Conservation (phyloP, 1,139 yeast species). For the Lodderomyces elongisporus region DNA sequence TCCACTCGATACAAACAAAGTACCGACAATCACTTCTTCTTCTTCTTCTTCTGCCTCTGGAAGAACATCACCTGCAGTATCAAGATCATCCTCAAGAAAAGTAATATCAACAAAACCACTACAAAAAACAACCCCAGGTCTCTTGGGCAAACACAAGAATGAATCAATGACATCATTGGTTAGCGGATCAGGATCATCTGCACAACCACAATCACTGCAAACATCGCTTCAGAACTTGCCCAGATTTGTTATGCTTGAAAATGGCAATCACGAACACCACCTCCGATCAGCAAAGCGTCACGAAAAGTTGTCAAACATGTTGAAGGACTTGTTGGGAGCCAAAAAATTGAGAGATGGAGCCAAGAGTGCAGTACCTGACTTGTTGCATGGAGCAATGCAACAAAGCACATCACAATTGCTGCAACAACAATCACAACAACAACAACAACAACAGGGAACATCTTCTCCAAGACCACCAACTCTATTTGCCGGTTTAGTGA, state of each 20-base stretch:
- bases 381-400: constrained; percentile 18
- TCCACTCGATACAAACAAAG: neutral
- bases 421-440: constrained; percentile 10
- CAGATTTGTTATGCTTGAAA: constrained; percentile 52
- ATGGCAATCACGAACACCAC: constrained; percentile 76
- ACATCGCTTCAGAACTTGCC: constrained; percentile 20
- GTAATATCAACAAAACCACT: constrained; percentile 2
- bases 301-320: constrained; percentile 81
- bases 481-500: constrained; percentile 75
- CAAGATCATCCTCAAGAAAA: constrained; percentile 10
- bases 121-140: constrained; percentile 20
- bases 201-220: constrained; percentile 4
- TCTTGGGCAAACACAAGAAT: constrained; percentile 54
- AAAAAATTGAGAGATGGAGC: constrained; percentile 79
- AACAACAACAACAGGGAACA: constrained; percentile 5
- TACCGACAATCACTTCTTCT: constrained; percentile 3
- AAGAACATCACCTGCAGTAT: constrained; percentile 10
- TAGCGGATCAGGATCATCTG: constrained; percentile 1
- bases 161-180: constrained; percentile 19
- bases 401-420: constrained; percentile 12
- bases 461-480: constrained; percentile 53
- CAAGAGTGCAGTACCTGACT: constrained; percentile 76
- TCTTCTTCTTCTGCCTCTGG: no score
- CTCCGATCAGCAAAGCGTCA: constrained; percentile 76
- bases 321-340: constrained; percentile 79